Base-by-base conservation (phyloP, 2,329 filamentous ascomycete genomes). In the Xylaria sp. region DNA sequence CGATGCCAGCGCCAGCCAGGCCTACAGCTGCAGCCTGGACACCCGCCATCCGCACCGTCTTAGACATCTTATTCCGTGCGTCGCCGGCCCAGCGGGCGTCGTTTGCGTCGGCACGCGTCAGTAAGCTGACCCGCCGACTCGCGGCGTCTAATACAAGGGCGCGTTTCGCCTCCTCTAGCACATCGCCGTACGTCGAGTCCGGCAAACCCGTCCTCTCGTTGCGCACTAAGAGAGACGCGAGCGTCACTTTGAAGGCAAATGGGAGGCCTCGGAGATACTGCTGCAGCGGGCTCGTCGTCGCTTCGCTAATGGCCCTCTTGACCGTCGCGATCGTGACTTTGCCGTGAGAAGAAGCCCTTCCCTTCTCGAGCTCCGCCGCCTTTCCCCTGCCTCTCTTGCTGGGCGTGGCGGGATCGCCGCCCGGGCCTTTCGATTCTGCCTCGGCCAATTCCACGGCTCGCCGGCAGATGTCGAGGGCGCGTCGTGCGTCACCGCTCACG, bases 381-480 rank as follows among this genome's bases (percentile, higher is more conserved):
- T 71, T 75, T 21, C 77, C 76, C 65, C 75, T 77, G 18, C 75
- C 76, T 25, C 76, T 82, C 69, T 90, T 92, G 81, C 87, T 92
- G 8, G 91, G 90, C 3, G 91, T 92, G 68, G 82, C 79, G 18
- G 88, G 79, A 77, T 87, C 81, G 66, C 74, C 79, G 69, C 80
- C 80, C 8, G 71, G 74, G 21, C 81, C 74, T 63, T 81, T 82
- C 51, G 76, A 77, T 63, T 95, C 91, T 59, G 91, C 86, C 80
- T 99, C 96, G 35, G 95, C 96, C 29, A 99, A 90, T 81, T 99
- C 96, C 16, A 99, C 96, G 1, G 96, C 96, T 71, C 96, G 89
- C 35, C 96, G 89, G 79, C 97, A 99, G 68, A 99, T 98, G 76
- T 99, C 96, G 23, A 99, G 86, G 1, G 94, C 96, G 71, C 96